phyloP scores from a whole-genome alignment of 768 basidiomycete species.

The Gymnopilus junonius region DNA sequence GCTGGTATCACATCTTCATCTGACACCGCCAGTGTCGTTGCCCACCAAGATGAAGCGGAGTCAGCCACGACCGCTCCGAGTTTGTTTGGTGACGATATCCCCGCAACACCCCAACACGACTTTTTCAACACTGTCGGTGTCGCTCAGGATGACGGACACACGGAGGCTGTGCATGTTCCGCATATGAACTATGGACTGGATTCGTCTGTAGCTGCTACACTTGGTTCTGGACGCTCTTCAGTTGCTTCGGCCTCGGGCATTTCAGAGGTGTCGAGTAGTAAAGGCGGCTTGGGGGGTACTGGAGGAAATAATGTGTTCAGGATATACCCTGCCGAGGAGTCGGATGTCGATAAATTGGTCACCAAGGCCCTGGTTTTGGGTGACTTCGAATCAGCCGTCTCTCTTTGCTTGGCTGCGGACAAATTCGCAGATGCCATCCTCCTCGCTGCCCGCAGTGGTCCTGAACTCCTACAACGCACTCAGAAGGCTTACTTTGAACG shows the following conservation, averaged over 20 bases:
- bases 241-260: slow-evolving; percentile 50
- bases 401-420: slow-evolving; percentile 85
- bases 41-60: slow-evolving; percentile 67
- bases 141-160: slow-evolving; percentile 45
- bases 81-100: slow-evolving; percentile 82
- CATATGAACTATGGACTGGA: slow-evolving; percentile 81
- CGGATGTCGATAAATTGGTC: slow-evolving; percentile 84
- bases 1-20: slow-evolving; percentile 66
- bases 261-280: not conserved
- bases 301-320: slow-evolving; percentile 84
- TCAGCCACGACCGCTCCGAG: slow-evolving; percentile 87
- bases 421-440: slow-evolving; percentile 95
- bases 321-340: slow-evolving; percentile 88
- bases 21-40: slow-evolving; percentile 57
- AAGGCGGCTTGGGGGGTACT: too few species aligned
- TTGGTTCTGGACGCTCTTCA: slow-evolving; percentile 90
- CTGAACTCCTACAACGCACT: slow-evolving; percentile 83
- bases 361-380: slow-evolving; percentile 94
- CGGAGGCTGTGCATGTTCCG: slow-evolving; percentile 61
- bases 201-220: slow-evolving; percentile 93
- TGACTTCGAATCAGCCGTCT: slow-evolving; percentile 93
- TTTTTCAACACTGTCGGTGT: slow-evolving; percentile 86
- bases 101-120: slow-evolving; percentile 76
- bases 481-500: slow-evolving; percentile 94
- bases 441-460: slow-evolving; percentile 89